A percentile compares a stretch with the other conserved stretches of the same genome.
Evolutionary conservation across 495 filamentous ascomycete species (phyloP).

Genomic region (Podospora anserina): DNA sequence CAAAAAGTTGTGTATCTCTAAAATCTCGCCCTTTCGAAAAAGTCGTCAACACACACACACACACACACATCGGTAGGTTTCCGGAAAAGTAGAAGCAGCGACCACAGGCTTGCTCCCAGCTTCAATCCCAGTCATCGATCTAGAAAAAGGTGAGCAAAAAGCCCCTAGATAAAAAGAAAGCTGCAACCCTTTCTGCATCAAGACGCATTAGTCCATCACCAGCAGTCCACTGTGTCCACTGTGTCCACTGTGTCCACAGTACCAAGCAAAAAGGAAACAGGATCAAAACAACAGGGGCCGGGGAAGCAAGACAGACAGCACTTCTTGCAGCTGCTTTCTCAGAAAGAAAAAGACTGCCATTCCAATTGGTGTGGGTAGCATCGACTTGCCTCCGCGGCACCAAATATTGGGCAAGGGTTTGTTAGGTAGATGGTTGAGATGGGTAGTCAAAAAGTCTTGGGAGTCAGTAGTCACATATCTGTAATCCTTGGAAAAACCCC

Average conservation of each 20-base stretch:
- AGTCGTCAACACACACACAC: no score
- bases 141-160: no score
- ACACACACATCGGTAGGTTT: no score
- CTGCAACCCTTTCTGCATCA: neutral
- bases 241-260: neutral
- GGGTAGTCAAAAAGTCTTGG: neutral
- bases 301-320: neutral
- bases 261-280: neutral
- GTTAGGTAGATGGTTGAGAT: neutral
- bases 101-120: no score
- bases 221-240: no score
- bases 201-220: neutral
- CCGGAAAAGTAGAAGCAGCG: no score
- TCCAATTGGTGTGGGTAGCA: conserved; percentile 12
- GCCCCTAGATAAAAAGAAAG: no score
- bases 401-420: neutral
- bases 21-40: no score
- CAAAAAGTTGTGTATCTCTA: no score
- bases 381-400: neutral
- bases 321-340: neutral
- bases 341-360: conserved; percentile 12
- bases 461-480: no score
- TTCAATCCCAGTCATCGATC: no score
- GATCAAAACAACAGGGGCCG: neutral
- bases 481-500: neutral